Conservation (phyloP, 345 rosid genomes). For the Syzygium jambos region DNA sequence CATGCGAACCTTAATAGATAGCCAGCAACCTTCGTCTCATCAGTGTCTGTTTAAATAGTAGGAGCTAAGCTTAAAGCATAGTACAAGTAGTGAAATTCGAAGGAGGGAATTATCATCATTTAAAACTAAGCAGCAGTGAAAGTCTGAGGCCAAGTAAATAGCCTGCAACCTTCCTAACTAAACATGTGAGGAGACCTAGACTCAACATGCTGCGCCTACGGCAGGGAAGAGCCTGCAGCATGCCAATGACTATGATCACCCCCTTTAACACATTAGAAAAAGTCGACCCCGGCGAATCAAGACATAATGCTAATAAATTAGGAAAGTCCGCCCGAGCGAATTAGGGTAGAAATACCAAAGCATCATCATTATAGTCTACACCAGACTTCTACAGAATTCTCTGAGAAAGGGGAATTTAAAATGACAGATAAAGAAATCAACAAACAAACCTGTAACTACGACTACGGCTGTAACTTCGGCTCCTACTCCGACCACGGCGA, state of each 20-base stretch:
- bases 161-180: background rate
- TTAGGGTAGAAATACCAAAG: background rate
- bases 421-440: background rate
- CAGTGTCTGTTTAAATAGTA: background rate
- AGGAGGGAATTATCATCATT: background rate
- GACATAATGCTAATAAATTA: background rate
- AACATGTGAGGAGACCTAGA: background rate
- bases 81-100: background rate
- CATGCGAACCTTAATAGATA: background rate
- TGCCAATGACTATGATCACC: background rate
- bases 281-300: background rate
- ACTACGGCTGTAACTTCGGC: constrained; percentile 83
- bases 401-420: background rate
- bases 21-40: background rate
- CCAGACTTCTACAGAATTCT: background rate
- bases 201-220: background rate
- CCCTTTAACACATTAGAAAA: background rate
- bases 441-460: constrained; percentile 59
- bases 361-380: background rate
- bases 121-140: background rate
- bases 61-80: background rate
- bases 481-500: constrained; percentile 72
- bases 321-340: background rate
- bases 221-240: background rate
- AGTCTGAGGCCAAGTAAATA: background rate